phyloP scores from a whole-genome alignment of 2,329 filamentous ascomycete genomes.

The Fusarium sp. region DNA sequence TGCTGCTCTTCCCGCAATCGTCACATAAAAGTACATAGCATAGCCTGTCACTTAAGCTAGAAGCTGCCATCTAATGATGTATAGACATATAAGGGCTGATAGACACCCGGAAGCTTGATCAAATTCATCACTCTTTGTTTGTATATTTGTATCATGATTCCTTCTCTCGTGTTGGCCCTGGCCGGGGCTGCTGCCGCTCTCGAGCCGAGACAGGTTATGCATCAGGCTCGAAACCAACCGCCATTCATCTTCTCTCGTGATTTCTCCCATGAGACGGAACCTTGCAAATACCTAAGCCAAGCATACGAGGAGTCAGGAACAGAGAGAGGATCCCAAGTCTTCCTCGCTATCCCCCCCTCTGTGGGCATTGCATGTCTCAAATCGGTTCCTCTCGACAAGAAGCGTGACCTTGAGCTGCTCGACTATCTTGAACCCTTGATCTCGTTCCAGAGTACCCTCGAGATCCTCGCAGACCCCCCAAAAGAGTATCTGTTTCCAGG shows the following conservation, averaged over 20 bases:
- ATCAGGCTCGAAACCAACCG: constrained; percentile 26
- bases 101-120: background rate
- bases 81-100: constrained; percentile 29
- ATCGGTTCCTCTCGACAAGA: constrained; percentile 39
- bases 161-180: constrained; percentile 34
- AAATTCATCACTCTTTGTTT: constrained; percentile 8
- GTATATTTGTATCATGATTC: constrained; percentile 25
- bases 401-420: constrained; percentile 37
- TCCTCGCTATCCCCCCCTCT: constrained; percentile 32
- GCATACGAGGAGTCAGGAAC: constrained; percentile 25
- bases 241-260: constrained; percentile 29
- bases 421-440: constrained; percentile 36
- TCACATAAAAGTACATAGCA: background rate
- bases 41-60: constrained; percentile 4
- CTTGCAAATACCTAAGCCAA: constrained; percentile 33
- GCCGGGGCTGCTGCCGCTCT: constrained; percentile 31
- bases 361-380: constrained; percentile 39
- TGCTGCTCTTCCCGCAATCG: too few relatives aligned
- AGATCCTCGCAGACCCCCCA: constrained; percentile 36
- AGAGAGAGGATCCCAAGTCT: constrained; percentile 7
- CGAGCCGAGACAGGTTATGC: constrained; percentile 37
- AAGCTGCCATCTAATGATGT: background rate
- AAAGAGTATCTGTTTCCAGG: constrained; percentile 38
- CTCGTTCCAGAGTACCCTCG: constrained; percentile 38
- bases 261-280: constrained; percentile 17